phyloP scores from a whole-genome alignment of 129 eudicot species.

The Gnaphalium uliginosum region DNA sequence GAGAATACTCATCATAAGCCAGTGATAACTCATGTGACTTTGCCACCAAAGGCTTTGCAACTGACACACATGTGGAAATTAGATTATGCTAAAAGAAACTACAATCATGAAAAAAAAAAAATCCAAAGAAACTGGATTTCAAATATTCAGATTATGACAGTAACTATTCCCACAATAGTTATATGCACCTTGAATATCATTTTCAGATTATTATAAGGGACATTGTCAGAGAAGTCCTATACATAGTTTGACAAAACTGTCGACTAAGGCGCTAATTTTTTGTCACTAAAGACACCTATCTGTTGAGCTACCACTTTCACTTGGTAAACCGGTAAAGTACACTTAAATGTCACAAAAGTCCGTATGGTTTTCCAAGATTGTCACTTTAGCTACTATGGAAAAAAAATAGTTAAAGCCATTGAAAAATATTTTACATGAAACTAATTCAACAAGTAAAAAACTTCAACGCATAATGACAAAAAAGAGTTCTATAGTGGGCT shows the following conservation, averaged over 20 bases:
- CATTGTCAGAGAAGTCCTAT: neutral
- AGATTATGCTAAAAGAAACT: neutral
- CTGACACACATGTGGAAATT: conserved; percentile 37
- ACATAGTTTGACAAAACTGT: neutral
- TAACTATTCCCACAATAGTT: too few species aligned
- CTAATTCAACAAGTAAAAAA: too few species aligned
- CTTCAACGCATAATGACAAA: too few species aligned
- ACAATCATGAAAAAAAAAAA: neutral
- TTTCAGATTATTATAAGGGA: neutral
- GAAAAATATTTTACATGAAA: too few species aligned
- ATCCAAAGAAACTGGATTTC: neutral
- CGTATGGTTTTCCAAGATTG: too few species aligned
- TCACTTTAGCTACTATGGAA: too few species aligned
- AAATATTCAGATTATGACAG: neutral
- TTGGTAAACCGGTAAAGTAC: too few species aligned
- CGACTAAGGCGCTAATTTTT: neutral
- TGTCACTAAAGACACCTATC: too few species aligned
- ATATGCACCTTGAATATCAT: neutral
- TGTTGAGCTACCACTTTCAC: too few species aligned
- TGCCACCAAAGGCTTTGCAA: conserved; percentile 90
- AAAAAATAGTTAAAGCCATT: too few species aligned
- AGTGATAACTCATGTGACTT: conserved; percentile 94
- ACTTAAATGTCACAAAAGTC: too few species aligned
- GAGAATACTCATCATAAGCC: conserved; percentile 87
- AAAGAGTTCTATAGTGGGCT: too few species aligned